Evolutionary conservation across 2,329 filamentous ascomycete species (phyloP).

Genomic region (Hymenoscyphus fraxineus): DNA sequence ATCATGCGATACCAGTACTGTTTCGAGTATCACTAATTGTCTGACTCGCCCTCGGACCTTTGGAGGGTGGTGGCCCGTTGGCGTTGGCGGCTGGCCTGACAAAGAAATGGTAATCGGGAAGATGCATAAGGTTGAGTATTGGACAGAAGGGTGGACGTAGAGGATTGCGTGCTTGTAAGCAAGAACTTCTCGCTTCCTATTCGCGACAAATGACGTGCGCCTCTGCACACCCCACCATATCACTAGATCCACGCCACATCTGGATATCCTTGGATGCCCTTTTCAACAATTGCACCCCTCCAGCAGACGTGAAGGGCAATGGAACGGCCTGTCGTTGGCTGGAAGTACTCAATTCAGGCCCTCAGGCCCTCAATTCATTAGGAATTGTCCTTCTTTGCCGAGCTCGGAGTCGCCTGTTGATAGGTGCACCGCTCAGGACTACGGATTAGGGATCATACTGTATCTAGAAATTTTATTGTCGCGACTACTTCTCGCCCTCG

Average conservation of each 20-base stretch:
- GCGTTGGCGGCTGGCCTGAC: not conserved
- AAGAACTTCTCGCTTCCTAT: not conserved
- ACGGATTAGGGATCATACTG: too few relatives aligned
- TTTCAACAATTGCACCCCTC: constrained; percentile 2
- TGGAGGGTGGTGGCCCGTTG: too few relatives aligned
- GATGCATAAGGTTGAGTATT: not conserved
- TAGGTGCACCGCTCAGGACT: not conserved
- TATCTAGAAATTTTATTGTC: constrained; percentile 2
- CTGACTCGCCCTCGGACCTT: not conserved
- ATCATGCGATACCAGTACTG: too few relatives aligned
- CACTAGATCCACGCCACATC: not conserved
- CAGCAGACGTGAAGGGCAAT: constrained; percentile 11
- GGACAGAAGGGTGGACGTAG: not conserved
- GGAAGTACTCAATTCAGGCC: not conserved
- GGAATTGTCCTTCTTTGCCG: not conserved
- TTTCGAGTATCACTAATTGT: not conserved
- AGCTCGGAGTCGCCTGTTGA: not conserved
- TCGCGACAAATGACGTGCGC: not conserved
- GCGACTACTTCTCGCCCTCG: not conserved
- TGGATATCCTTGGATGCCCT: not conserved
- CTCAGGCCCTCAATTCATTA: too few relatives aligned
- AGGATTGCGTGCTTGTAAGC: constrained; percentile 23
- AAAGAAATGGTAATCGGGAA: not conserved
- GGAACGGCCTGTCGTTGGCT: constrained; percentile 15
- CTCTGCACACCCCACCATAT: constrained; percentile 7